phyloP scores from a whole-genome alignment of 495 filamentous ascomycete genomes.

The Trichoderma gamsii region DNA sequence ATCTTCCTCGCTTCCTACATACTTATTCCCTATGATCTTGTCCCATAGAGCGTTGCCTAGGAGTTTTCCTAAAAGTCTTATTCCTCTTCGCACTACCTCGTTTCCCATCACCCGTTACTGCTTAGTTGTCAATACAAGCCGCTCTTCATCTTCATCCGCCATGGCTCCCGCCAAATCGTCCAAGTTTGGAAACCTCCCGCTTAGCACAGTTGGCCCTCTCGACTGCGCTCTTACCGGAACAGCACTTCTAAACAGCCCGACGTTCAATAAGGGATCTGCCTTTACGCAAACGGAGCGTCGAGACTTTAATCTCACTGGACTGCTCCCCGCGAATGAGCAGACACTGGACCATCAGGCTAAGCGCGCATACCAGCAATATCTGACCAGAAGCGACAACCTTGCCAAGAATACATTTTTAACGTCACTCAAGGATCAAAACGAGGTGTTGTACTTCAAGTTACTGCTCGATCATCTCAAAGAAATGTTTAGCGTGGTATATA shows the following conservation, averaged over 20 bases:
- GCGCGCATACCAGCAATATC: conserved; percentile 77
- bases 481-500: conserved; percentile 86
- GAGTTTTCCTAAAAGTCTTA: neutral
- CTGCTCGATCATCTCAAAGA: conserved; percentile 52
- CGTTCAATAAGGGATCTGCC: conserved; percentile 80
- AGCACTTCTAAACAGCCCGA: conserved; percentile 59
- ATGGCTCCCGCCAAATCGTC: conserved; percentile 28
- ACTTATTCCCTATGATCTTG: neutral
- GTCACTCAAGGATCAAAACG: conserved; percentile 79
- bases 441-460: conserved; percentile 65
- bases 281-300: conserved; percentile 63
- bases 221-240: conserved; percentile 55
- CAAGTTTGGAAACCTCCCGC: conserved; percentile 55
- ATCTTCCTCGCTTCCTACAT: neutral
- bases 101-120: neutral
- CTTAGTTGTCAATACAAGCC: neutral
- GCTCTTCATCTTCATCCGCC: conserved; percentile 5
- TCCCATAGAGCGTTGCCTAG: neutral
- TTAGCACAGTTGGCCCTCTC: conserved; percentile 57
- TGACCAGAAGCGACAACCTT: conserved; percentile 50
- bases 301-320: conserved; percentile 62
- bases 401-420: conserved; percentile 84
- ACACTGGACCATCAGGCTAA: conserved; percentile 74
- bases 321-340: conserved; percentile 67
- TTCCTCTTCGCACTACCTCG: neutral